Evolutionary conservation across 495 filamentous ascomycete species (phyloP).

Genomic region (Paragyromitra xinjiangensis): DNA sequence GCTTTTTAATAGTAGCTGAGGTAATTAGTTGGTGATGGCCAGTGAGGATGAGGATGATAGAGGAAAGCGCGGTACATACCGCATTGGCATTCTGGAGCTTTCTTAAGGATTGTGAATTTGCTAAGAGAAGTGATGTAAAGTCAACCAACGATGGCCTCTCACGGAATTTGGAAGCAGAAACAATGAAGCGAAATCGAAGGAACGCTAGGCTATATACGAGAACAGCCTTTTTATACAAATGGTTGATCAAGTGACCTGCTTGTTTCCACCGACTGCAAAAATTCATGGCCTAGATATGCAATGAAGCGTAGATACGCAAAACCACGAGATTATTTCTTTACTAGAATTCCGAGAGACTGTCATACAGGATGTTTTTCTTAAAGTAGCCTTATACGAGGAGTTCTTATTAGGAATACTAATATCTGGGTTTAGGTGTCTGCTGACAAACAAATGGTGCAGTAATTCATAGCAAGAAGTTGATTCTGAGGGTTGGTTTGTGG

Average conservation of each 20-base stretch:
- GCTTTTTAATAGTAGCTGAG: slow-evolving; percentile 42
- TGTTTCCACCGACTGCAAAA: not conserved
- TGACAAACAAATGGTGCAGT: not conserved
- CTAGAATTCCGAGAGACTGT: not conserved
- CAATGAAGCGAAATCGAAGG: not conserved
- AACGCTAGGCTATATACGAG: slow-evolving; percentile 4
- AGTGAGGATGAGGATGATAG: not conserved
- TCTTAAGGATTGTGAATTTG: not conserved
- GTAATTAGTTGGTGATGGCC: not conserved
- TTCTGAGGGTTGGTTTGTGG: not conserved
- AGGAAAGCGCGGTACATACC: slow-evolving; percentile 7
- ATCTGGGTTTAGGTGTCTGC: not conserved
- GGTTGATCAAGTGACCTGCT: not conserved
- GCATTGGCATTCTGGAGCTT: slow-evolving; percentile 40
- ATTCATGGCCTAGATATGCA: not conserved
- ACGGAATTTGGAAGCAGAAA: not conserved
- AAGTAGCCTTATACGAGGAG: not conserved
- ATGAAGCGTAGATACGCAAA: not conserved
- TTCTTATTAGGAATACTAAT: not conserved
- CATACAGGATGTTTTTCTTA: not conserved
- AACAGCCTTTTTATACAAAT: not conserved
- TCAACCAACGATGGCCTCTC: not conserved
- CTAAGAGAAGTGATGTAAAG: not conserved
- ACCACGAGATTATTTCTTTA: not conserved
- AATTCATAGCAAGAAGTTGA: not conserved